Evolutionary conservation across 352 stramenopile genomes (phyloP).

Genomic region (Peronosclerospora sorghi): DNA sequence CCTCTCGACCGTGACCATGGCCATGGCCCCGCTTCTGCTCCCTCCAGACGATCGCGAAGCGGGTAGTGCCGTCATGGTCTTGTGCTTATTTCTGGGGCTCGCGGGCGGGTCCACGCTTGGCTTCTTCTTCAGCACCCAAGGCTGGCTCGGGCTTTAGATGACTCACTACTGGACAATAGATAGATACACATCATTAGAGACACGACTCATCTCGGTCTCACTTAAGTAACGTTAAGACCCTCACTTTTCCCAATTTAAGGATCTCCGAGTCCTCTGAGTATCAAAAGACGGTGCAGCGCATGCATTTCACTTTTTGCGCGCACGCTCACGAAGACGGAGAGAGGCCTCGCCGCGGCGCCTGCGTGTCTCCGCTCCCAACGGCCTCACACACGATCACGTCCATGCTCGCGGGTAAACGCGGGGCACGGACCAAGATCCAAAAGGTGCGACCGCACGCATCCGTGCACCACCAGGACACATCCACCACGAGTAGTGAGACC

Average conservation of each 20-base stretch:
- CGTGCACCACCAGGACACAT: slow-evolving; percentile 5
- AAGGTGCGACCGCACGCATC: slow-evolving; percentile 10
- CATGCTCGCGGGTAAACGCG: slow-evolving; percentile 10
- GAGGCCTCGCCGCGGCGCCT: too few species aligned
- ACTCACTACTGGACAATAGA: background rate
- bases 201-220: background rate
- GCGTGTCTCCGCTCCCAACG: too few species aligned
- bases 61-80: slow-evolving; percentile 40
- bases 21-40: slow-evolving; percentile 31
- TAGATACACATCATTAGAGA: too few species aligned
- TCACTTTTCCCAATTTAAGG: too few species aligned
- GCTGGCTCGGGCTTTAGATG: slow-evolving; percentile 28
- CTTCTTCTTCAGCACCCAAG: slow-evolving; percentile 33
- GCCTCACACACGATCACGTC: slow-evolving; percentile 1
- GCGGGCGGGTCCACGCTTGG: slow-evolving; percentile 29
- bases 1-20: slow-evolving; percentile 52
- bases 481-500: slow-evolving; percentile 20
- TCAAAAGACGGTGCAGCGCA: too few species aligned
- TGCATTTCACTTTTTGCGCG: too few species aligned
- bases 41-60: slow-evolving; percentile 41
- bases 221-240: too few species aligned
- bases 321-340: too few species aligned
- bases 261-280: too few species aligned
- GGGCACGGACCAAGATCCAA: slow-evolving; percentile 13
- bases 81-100: slow-evolving; percentile 43